Evolutionary conservation across 768 basidiomycete genomes (phyloP).

Genomic region (Boletellus emodensis): DNA sequence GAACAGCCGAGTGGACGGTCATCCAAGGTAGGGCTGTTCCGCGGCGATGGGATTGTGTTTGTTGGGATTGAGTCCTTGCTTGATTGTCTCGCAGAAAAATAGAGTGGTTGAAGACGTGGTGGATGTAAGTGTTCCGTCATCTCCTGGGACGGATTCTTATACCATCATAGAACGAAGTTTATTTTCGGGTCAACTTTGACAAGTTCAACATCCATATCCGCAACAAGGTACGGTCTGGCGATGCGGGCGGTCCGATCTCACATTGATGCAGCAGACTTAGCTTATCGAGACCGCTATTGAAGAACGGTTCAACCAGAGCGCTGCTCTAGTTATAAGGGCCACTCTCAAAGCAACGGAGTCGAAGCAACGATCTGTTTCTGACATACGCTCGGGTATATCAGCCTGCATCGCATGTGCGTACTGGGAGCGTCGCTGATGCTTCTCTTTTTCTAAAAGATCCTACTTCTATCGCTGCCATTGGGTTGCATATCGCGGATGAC

Average conservation of each 20-base stretch:
- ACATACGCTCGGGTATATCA: constrained; percentile 57
- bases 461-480: constrained; percentile 60
- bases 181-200: constrained; percentile 86
- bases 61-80: constrained; percentile 22
- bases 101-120: constrained; percentile 50
- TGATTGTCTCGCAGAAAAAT: constrained; percentile 35
- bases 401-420: not conserved
- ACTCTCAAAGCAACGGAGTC: constrained; percentile 66
- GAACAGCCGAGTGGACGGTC: constrained; percentile 42
- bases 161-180: constrained; percentile 54
- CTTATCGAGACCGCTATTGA: constrained; percentile 71
- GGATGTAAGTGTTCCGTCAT: constrained; percentile 50
- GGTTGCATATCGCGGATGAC: constrained; percentile 60
- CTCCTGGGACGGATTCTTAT: not conserved
- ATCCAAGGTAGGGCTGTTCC: constrained; percentile 45
- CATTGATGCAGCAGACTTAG: constrained; percentile 37
- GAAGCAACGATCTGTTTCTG: constrained; percentile 56
- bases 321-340: constrained; percentile 68
- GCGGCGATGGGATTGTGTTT: not conserved
- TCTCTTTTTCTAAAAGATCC: constrained; percentile 43
- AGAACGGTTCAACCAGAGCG: constrained; percentile 76
- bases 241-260: not conserved
- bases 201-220: constrained; percentile 84
- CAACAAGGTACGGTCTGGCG: constrained; percentile 57
- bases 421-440: not conserved